Conservation (phyloP, 2,329 filamentous ascomycete genomes). For the Alternaria sp. region DNA sequence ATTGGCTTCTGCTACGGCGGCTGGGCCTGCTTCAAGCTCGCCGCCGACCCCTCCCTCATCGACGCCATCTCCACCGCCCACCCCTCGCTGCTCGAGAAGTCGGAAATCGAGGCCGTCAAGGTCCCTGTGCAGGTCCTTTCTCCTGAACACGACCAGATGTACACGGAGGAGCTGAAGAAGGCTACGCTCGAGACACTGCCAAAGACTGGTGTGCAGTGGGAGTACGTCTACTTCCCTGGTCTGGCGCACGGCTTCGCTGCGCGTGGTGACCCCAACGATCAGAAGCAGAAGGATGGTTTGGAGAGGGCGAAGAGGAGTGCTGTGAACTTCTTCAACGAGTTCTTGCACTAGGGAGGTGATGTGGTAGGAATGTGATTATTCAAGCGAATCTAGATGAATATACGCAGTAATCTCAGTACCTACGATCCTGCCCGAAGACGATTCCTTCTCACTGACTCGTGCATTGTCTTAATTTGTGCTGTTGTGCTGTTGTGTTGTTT, state of each 20-base stretch:
- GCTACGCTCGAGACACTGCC: slow-evolving; percentile 40
- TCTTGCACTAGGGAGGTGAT: slow-evolving; percentile 35
- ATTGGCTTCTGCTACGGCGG: slow-evolving; percentile 62
- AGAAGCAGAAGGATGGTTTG: slow-evolving; percentile 41
- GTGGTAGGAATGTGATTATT: not conserved
- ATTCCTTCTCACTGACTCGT: not conserved
- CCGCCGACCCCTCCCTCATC: slow-evolving; percentile 41
- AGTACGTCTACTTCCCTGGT: slow-evolving; percentile 47
- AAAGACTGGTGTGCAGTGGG: slow-evolving; percentile 40
- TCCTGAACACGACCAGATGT: slow-evolving; percentile 40
- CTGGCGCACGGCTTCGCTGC: slow-evolving; percentile 46
- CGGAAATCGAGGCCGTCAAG: slow-evolving; percentile 42
- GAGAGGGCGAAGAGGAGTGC: slow-evolving; percentile 47
- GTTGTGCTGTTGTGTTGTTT: not conserved
- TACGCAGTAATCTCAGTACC: not conserved
- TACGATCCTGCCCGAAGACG: not conserved
- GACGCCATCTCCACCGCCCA: slow-evolving; percentile 44
- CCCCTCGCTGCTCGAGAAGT: slow-evolving; percentile 41
- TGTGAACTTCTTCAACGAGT: slow-evolving; percentile 46
- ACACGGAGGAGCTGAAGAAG: slow-evolving; percentile 44
- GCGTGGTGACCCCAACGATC: slow-evolving; percentile 37
- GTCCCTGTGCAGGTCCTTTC: slow-evolving; percentile 45
- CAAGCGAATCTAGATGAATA: not conserved
- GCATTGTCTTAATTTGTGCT: not conserved
- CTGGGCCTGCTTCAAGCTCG: slow-evolving; percentile 47